These are phyloP conservation scores for Aphanomyces stellatus DNA, from an alignment of 352 stramenopile genomes.

Conservation along the genomic window DNA sequence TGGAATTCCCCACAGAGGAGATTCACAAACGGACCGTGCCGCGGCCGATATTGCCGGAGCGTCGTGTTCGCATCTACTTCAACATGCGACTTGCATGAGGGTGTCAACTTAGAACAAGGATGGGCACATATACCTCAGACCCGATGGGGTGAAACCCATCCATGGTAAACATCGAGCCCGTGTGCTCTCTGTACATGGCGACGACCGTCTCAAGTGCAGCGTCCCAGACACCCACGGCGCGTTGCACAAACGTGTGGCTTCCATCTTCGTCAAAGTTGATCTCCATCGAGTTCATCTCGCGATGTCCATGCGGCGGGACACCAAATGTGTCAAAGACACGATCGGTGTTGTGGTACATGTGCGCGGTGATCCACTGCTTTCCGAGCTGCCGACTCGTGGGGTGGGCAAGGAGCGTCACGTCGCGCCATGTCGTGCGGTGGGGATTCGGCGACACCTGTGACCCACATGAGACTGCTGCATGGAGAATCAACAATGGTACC, in stretches of 20 bases:
- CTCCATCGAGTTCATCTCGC: not conserved
- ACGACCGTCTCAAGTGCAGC: not conserved
- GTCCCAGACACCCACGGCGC: not conserved
- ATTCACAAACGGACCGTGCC: not conserved
- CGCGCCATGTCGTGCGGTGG: not conserved
- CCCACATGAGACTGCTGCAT: too few species aligned
- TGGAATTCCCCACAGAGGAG: constrained; percentile 1
- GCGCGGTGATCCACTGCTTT: not conserved
- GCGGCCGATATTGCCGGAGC: not conserved
- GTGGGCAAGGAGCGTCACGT: not conserved
- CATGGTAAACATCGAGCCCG: not conserved
- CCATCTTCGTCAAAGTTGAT: not conserved
- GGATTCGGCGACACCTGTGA: too few species aligned
- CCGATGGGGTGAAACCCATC: not conserved
- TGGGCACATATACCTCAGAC: not conserved
- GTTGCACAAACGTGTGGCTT: not conserved
- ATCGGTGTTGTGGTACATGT: constrained; percentile 4
- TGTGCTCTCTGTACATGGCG: not conserved
- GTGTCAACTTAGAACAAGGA: not conserved
- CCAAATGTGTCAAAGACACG: not conserved
- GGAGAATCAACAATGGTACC: too few species aligned
- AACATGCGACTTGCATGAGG: not conserved
- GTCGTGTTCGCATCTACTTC: not conserved
- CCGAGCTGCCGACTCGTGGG: not conserved
- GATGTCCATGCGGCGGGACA: not conserved